Base-by-base conservation (phyloP, 177 flowering plant genomes). In the Vitis hybrid region DNA sequence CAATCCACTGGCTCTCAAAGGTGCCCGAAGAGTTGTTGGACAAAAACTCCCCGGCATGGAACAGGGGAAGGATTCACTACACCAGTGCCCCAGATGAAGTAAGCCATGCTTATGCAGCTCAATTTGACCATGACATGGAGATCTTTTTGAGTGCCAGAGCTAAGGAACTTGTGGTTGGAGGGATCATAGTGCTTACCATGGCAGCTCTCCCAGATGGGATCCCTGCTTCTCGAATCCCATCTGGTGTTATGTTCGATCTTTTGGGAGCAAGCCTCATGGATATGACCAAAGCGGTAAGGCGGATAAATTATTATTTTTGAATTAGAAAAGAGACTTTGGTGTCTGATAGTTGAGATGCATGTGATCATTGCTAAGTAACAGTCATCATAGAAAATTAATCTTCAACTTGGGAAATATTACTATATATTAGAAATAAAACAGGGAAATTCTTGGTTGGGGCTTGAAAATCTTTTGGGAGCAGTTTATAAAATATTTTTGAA, bases 1-100 rank as follows among this genome's bases (percentile, higher is more conserved):
- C 84, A n/a, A 74, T 81, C 19, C 81, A 81, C 10, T 83, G 84
- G 82, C 78, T 83, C 8, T 81, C 86, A 9, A 61, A 12, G 50
- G 70, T 70, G 3, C 86, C 86, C 0, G 19, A 70, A 34, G 74
- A 72, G 52, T 72, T 82, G 17, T 10, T 48, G 17, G 77, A 77
- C 9, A 34, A 23, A 5, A 61, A 55, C 10, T 82, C 82, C 50
- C 61, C 74, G 10, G 83, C 81, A 3, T 80, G 69, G 66, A 85
- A 85, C 49, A 69, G 68, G 65, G 89, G 85, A 15, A 80, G 75
- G 57, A 77, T 85, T 56, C 69, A 67, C 48, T 80, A 74, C 51
- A 2, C 9, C 2, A 72, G 76, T 30, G 77, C 80, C 3, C 65
- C 64, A 1, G 10, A 61, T 2, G 79, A 67, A 49, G 86, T 82